A percentile compares a stretch with the other conserved stretches of the same genome.
Conservation (phyloP, 495 filamentous ascomycete genomes). For the Aspergillus heteromorphus region DNA sequence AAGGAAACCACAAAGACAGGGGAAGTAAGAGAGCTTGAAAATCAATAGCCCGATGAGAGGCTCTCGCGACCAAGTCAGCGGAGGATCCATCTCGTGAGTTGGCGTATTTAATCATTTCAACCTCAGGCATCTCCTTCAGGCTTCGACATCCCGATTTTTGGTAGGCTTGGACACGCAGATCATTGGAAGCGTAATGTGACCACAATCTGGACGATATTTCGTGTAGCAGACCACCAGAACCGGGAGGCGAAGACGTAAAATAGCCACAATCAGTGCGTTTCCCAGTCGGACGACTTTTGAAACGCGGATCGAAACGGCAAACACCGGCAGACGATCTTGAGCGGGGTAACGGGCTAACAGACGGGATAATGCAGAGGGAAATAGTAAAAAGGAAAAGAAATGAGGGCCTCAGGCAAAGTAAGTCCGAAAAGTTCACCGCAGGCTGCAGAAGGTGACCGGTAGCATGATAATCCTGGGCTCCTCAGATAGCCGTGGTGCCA, state of each 20-base stretch:
- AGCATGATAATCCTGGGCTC: slow-evolving; percentile 31
- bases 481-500: slow-evolving; percentile 25
- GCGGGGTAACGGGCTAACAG: slow-evolving; percentile 33
- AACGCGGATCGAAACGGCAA: slow-evolving; percentile 29
- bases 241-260: slow-evolving; percentile 28
- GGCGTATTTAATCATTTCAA: slow-evolving; percentile 24
- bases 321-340: slow-evolving; percentile 35
- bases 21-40: slow-evolving; percentile 7
- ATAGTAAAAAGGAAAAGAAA: slow-evolving; percentile 27
- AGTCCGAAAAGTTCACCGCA: slow-evolving; percentile 39
- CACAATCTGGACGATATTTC: slow-evolving; percentile 13
- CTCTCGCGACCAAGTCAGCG: slow-evolving; percentile 18
- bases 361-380: slow-evolving; percentile 25
- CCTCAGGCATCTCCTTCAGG: slow-evolving; percentile 34
- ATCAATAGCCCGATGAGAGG: slow-evolving; percentile 1
- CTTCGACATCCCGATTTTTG: slow-evolving; percentile 20
- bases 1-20: slow-evolving; percentile 13
- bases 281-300: no score
- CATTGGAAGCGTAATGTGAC: neutral
- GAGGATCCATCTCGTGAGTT: slow-evolving; percentile 18
- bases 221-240: slow-evolving; percentile 14
- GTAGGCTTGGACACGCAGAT: neutral
- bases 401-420: slow-evolving; percentile 33
- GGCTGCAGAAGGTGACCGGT: slow-evolving; percentile 27
- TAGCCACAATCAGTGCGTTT: slow-evolving; percentile 38